These are phyloP conservation scores for Neofusicoccum ribis DNA, from an alignment of 2,329 filamentous ascomycete species.

Conservation along the genomic window DNA sequence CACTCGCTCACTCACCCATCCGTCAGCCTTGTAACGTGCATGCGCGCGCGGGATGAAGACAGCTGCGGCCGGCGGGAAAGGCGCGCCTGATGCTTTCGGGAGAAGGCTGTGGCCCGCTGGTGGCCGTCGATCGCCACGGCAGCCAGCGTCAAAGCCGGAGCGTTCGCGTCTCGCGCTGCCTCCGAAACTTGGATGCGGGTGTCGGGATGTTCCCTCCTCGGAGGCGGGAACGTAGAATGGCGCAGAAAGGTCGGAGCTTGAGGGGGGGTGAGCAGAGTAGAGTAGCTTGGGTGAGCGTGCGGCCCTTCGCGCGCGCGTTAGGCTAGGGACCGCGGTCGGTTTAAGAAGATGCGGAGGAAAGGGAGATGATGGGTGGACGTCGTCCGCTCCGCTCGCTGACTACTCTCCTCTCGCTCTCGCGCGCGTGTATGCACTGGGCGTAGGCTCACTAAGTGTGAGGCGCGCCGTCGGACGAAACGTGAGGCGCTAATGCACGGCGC, in stretches of 20 bases:
- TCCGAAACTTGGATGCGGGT: neutral
- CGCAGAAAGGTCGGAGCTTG: neutral
- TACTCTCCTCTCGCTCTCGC: neutral
- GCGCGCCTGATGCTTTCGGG: no score
- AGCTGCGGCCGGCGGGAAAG: no score
- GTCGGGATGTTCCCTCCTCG: neutral
- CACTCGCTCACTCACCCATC: no score
- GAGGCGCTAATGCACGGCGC: conserved; percentile 10
- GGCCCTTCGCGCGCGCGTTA: neutral
- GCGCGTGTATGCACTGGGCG: neutral
- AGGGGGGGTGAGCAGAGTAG: no score
- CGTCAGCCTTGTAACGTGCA: no score
- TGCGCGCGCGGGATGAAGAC: neutral
- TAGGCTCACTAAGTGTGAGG: neutral
- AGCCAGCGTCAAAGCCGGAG: neutral
- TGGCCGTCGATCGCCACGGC: neutral
- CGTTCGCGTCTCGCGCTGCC: neutral
- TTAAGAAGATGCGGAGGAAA: neutral
- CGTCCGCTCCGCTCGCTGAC: neutral
- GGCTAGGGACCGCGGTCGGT: neutral
- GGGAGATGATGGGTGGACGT: neutral
- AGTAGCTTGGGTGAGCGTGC: no score
- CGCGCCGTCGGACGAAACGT: conserved; percentile 2
- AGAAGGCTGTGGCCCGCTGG: neutral
- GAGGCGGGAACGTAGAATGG: neutral